These are phyloP conservation scores for Lactarius pseudohatsudake DNA, from an alignment of 768 basidiomycete genomes.

Conservation along the genomic window DNA sequence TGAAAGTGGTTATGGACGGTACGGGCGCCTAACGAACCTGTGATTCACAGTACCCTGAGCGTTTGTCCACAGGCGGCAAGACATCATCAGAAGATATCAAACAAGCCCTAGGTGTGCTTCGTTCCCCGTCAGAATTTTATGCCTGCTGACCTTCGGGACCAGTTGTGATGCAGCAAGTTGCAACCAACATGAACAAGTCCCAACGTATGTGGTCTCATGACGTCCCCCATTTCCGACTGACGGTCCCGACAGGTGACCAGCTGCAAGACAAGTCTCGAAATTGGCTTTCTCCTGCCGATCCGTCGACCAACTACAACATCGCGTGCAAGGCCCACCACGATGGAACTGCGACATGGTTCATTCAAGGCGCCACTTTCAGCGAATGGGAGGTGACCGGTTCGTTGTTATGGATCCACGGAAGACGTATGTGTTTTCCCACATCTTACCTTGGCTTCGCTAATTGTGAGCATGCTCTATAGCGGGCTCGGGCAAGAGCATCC, in stretches of 20 bases:
- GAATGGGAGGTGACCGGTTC: background rate
- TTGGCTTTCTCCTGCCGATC: background rate
- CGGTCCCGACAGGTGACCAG: background rate
- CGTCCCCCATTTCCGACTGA: background rate
- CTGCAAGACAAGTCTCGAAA: background rate
- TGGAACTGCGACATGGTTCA: slow-evolving; percentile 10
- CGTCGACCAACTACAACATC: background rate
- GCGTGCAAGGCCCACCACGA: background rate
- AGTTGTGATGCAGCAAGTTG: background rate
- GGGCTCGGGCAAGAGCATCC: background rate
- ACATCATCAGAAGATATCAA: background rate
- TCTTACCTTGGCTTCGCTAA: too few species aligned
- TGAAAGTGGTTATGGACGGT: slow-evolving; percentile 1
- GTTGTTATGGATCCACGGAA: slow-evolving; percentile 10
- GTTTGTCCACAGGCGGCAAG: background rate
- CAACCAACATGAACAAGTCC: background rate
- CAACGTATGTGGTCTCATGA: background rate
- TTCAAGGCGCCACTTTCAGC: background rate
- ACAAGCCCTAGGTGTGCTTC: background rate
- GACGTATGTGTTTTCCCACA: background rate
- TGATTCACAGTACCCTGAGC: background rate
- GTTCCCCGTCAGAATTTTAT: background rate
- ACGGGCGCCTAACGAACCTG: too few species aligned
- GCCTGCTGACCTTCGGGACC: background rate
- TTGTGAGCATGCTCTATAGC: too few species aligned